Percentiles rank a stretch among this genome's conserved stretches.
Evolutionary conservation across 2,329 filamentous ascomycete genomes (phyloP).

Genomic region (Cryphonectria nitschkei): DNA sequence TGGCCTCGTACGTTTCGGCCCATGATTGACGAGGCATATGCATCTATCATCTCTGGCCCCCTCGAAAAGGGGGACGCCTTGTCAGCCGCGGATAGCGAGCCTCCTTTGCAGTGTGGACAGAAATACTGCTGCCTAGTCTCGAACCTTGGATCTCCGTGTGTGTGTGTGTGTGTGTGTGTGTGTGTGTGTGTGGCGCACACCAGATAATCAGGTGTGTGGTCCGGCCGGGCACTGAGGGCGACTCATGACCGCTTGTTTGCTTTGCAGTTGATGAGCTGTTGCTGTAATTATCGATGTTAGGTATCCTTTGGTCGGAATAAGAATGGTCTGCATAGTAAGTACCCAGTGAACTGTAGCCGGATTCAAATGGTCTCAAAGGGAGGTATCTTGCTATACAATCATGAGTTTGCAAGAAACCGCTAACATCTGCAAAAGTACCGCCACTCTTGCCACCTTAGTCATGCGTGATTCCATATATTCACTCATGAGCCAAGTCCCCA

Average conservation of each 20-base stretch:
- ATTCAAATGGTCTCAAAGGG: too few species aligned
- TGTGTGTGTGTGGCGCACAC: too few species aligned
- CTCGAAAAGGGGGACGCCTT: background rate
- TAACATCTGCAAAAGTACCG: background rate
- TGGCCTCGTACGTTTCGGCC: background rate
- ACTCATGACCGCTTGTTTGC: background rate
- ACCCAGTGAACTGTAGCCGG: too few species aligned
- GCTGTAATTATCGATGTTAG: background rate
- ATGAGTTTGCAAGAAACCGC: background rate
- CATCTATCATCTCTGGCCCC: background rate
- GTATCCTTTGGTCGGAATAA: too few species aligned
- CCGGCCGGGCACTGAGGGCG: too few species aligned
- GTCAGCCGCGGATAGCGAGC: background rate
- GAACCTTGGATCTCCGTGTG: background rate
- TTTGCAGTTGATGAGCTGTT: background rate
- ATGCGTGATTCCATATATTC: too few species aligned
- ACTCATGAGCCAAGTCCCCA: too few species aligned
- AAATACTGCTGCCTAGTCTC: background rate
- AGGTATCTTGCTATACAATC: too few species aligned
- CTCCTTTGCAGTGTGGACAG: background rate
- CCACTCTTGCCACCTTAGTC: background rate
- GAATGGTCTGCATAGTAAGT: too few species aligned
- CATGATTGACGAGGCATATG: background rate
- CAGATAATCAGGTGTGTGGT: too few species aligned
- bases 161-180: too few species aligned